These are phyloP conservation scores for Cryptosporidium baileyi DNA, from an alignment of 169 alveolate genomes.

Conservation along the genomic window DNA sequence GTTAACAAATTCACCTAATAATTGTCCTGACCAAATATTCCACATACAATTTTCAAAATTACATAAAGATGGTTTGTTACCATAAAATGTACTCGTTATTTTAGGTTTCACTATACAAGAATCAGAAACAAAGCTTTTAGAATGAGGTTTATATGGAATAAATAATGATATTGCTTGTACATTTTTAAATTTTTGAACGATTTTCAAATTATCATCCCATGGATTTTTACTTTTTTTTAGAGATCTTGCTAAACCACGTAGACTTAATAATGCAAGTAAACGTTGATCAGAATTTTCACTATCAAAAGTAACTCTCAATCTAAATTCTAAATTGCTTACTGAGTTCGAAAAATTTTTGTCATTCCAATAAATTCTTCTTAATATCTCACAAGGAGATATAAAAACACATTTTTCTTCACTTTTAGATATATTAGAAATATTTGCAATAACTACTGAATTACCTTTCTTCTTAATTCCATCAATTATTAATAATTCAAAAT, in stretches of 20 bases:
- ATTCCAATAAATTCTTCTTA: slow-evolving; percentile 42
- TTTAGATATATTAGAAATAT: slow-evolving; percentile 3
- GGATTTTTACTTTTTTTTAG: slow-evolving; percentile 8
- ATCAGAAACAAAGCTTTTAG: slow-evolving; percentile 62
- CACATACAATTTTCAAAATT: slow-evolving; percentile 55
- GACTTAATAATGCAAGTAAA: neutral
- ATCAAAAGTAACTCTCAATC: neutral
- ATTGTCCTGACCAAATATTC: slow-evolving; percentile 62
- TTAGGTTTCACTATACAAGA: slow-evolving; percentile 43
- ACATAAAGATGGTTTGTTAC: slow-evolving; percentile 53
- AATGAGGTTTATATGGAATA: slow-evolving; percentile 50
- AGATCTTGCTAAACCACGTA: slow-evolving; percentile 55
- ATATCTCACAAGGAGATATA: slow-evolving; percentile 60
- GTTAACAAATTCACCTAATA: slow-evolving; percentile 40
- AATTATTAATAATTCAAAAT: slow-evolving; percentile 10
- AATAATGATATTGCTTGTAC: slow-evolving; percentile 59
- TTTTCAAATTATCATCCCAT: slow-evolving; percentile 12
- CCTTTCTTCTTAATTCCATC: slow-evolving; percentile 37
- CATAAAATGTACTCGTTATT: slow-evolving; percentile 53
- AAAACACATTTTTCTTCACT: slow-evolving; percentile 65
- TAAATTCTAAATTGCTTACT: slow-evolving; percentile 9
- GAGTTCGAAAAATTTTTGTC: slow-evolving; percentile 3
- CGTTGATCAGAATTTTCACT: slow-evolving; percentile 19
- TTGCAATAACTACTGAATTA: slow-evolving; percentile 1
- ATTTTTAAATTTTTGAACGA: slow-evolving; percentile 18